A percentile compares a stretch with the other conserved stretches of the same genome.
These are phyloP conservation scores for Candida takata DNA, from an alignment of 805 yeast genomes.

Conservation along the genomic window DNA sequence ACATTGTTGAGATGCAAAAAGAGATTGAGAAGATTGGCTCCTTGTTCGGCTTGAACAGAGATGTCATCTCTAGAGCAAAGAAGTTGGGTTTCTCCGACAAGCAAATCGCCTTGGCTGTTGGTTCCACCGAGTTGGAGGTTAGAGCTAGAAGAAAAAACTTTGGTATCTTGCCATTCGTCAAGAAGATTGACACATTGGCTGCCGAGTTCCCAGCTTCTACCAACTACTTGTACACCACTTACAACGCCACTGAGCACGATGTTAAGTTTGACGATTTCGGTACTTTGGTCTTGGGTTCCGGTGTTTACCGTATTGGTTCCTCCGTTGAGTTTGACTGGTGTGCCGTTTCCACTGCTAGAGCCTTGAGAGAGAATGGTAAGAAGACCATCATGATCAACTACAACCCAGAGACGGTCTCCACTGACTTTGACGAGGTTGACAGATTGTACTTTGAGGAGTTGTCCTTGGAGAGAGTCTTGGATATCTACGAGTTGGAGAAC, in stretches of 20 bases:
- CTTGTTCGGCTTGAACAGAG: slow-evolving; percentile 55
- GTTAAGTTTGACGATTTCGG: slow-evolving; percentile 84
- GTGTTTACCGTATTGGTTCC: slow-evolving; percentile 97
- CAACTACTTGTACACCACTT: slow-evolving; percentile 91
- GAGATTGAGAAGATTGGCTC: slow-evolving; percentile 63
- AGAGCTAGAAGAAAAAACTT: slow-evolving; percentile 74
- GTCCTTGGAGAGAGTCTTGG: slow-evolving; percentile 93
- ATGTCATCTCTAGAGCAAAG: slow-evolving; percentile 72
- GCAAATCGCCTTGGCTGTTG: slow-evolving; percentile 79
- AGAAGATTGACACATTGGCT: slow-evolving; percentile 94
- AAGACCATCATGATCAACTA: slow-evolving; percentile 95
- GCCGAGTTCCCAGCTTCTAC: slow-evolving; percentile 99
- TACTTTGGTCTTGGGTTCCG: slow-evolving; percentile 94
- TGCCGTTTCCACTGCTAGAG: slow-evolving; percentile 95
- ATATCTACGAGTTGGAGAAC: slow-evolving; percentile 87
- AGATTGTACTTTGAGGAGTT: slow-evolving; percentile 94
- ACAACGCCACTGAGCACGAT: slow-evolving; percentile 84
- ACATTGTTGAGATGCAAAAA: slow-evolving; percentile 84
- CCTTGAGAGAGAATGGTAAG: slow-evolving; percentile 79
- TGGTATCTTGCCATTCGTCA: slow-evolving; percentile 86
- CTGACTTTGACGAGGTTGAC: slow-evolving; percentile 98
- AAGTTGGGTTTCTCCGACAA: slow-evolving; percentile 92
- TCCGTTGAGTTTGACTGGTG: slow-evolving; percentile 99
- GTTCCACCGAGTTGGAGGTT: slow-evolving; percentile 69
- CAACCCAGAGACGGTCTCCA: slow-evolving; percentile 97